Evolutionary conservation across 1,284 basidiomycete species (phyloP), one percentile per base, ranked within the genome.

Genomic region (Pseudozyma tsukubaensis): DNA sequence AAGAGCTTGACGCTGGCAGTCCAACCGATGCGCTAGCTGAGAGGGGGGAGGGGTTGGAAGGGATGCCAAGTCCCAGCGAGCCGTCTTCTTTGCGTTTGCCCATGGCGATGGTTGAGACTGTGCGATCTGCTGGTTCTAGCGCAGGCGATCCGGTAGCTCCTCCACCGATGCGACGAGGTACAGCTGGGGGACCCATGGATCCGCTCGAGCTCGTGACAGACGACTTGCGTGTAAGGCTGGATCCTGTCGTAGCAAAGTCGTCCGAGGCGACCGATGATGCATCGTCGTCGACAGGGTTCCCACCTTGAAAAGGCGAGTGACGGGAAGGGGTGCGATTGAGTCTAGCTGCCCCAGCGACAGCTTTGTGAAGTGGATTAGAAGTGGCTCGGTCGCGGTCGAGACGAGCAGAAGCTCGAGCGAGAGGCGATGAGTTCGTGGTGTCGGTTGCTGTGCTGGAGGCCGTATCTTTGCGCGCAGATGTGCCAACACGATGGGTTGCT

Each of bases 151-250:
- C 56, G 7, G 50, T 53, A 2, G 49, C 59, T 13, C 51, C 63
- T 19, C 39, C 57, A 35, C 51, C 59, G 19, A 63, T 51, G 52
- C 72, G 62, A 11, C 67, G 55, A 35, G 72, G 72, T 5, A 75
- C 37, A 7, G 68, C 63, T 3, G 72, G 72, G 13, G 72, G 72
- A 37, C 72, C 72, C 72, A 75, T 75, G 45, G 72, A 75, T 3
- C 72, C 64, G 50, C 48, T 64, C 11, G 72, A 71, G 64, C 63
- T 71, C 37, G 72, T 59, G 47, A 71, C 64, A 50, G 72, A 75
- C 37, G 59, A 63, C 51, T 75, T 75, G 59, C 72, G 72, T 12
- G 68, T 75, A 19, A 75, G 37, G 14, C 54, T 71, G 47, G 66
- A 74, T 39, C 52, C 62, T 8, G 59, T 54, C 13, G 62, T 63